Conservation (phyloP, 2,329 filamentous ascomycete genomes). For the Penicillium freii region DNA sequence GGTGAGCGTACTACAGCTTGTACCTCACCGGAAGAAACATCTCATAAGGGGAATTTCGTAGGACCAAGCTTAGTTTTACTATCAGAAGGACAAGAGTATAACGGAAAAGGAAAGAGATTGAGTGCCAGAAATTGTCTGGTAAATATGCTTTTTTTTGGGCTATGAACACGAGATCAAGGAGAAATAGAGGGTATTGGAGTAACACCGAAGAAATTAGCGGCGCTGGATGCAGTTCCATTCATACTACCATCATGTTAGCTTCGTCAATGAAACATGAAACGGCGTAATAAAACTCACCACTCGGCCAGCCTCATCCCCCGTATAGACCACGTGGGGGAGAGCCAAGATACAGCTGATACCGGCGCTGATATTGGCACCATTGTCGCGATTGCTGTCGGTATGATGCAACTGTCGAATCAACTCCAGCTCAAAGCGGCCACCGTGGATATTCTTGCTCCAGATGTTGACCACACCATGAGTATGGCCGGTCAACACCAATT, state of each 20-base stretch:
- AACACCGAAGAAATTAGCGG: constrained; percentile 31
- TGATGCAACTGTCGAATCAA: constrained; percentile 81
- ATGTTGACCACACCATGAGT: constrained; percentile 77
- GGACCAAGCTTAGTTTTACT: not conserved
- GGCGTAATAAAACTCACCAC: constrained; percentile 60
- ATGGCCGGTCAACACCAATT: constrained; percentile 87
- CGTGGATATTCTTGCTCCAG: constrained; percentile 57
- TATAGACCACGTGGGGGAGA: constrained; percentile 81
- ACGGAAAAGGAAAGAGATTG: not conserved
- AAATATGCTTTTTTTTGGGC: not conserved
- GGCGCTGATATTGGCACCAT: constrained; percentile 55
- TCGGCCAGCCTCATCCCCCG: constrained; percentile 87
- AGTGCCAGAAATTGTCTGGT: not conserved
- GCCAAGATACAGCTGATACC: constrained; percentile 84
- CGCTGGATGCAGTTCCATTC: constrained; percentile 59
- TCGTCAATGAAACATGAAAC: not conserved
- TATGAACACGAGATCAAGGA: not conserved
- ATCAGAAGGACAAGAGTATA: not conserved
- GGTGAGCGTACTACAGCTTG: not conserved
- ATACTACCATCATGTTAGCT: constrained; percentile 44
- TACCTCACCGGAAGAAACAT: not conserved
- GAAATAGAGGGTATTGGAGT: not conserved
- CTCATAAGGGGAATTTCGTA: not conserved
- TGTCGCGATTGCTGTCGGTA: constrained; percentile 64
- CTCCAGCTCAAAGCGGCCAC: constrained; percentile 71